A percentile compares a stretch with the other conserved stretches of the same genome.
Conservation (phyloP, 306 rosid species). For the Cicer bijugum region DNA sequence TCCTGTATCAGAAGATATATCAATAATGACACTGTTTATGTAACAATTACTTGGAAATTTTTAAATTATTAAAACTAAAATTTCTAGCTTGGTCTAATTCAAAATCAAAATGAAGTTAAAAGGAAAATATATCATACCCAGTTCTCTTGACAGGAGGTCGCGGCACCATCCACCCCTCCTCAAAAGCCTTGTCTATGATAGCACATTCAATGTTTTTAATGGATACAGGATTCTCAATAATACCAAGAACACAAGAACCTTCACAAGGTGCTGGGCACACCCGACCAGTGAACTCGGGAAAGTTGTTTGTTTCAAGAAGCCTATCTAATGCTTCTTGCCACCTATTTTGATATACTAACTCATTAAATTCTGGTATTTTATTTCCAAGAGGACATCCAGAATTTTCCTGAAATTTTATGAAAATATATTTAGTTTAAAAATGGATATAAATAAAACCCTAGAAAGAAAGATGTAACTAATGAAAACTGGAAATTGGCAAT, state of each 20-base stretch:
- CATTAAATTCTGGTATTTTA: conserved; percentile 96
- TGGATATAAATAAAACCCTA: background rate
- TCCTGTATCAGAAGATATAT: conserved; percentile 57
- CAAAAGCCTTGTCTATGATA: conserved; percentile 96
- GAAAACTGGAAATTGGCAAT: background rate
- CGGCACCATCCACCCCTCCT: conserved; percentile 99
- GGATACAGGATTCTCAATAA: conserved; percentile 86
- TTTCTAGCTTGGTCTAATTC: background rate
- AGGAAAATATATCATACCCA: conserved; percentile 61
- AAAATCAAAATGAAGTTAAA: background rate
- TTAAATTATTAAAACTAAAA: background rate
- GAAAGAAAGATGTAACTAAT: conserved; percentile 6
- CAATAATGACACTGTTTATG: background rate
- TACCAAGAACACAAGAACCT: conserved; percentile 88
- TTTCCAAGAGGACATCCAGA: conserved; percentile 99
- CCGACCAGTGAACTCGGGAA: conserved; percentile 98
- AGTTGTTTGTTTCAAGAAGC: conserved; percentile 97
- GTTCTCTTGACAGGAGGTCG: conserved; percentile 85
- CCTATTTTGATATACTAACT: conserved; percentile 92
- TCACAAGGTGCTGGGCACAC: conserved; percentile 99
- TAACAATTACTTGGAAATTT: background rate
- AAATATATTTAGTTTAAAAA: conserved; percentile 17
- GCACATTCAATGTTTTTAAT: conserved; percentile 96
- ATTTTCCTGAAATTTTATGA: conserved; percentile 70
- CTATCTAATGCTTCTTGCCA: conserved; percentile 94